phyloP scores from a whole-genome alignment of 805 yeast genomes.

The Maudiozyma saulgeensis region DNA sequence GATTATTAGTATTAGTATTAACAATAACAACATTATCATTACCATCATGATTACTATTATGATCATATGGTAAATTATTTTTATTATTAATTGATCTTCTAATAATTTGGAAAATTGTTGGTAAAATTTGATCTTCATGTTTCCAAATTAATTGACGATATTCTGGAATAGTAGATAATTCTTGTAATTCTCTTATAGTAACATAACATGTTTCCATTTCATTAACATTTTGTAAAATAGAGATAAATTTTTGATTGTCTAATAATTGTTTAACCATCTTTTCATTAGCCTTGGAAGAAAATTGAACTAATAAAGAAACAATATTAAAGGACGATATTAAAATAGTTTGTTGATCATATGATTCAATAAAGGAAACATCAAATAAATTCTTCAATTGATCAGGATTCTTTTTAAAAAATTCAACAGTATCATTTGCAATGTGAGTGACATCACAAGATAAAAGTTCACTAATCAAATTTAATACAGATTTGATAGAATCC shows the following conservation, averaged over 20 bases:
- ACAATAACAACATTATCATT: conserved; percentile 11
- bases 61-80: conserved; percentile 4
- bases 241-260: conserved; percentile 14
- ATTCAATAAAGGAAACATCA: conserved; percentile 16
- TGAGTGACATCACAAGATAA: conserved; percentile 16
- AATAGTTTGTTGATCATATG: conserved; percentile 23
- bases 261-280: conserved; percentile 16
- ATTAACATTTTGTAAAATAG: conserved; percentile 18
- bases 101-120: conserved; percentile 41
- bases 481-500: conserved; percentile 24
- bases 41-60: not conserved
- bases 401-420: conserved; percentile 16
- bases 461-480: conserved; percentile 25
- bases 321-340: conserved; percentile 26
- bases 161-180: conserved; percentile 20
- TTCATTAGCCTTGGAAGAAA: conserved; percentile 7
- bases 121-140: conserved; percentile 34
- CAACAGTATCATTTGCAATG: conserved; percentile 11
- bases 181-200: conserved; percentile 27
- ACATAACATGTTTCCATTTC: conserved; percentile 27
- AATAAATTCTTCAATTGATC: conserved; percentile 15
- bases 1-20: conserved; percentile 30
- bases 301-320: conserved; percentile 25
- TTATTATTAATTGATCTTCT: conserved; percentile 28
- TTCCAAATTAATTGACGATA: conserved; percentile 23